phyloP scores from a whole-genome alignment of 495 filamentous ascomycete genomes.

The Margaritispora aquatica region DNA sequence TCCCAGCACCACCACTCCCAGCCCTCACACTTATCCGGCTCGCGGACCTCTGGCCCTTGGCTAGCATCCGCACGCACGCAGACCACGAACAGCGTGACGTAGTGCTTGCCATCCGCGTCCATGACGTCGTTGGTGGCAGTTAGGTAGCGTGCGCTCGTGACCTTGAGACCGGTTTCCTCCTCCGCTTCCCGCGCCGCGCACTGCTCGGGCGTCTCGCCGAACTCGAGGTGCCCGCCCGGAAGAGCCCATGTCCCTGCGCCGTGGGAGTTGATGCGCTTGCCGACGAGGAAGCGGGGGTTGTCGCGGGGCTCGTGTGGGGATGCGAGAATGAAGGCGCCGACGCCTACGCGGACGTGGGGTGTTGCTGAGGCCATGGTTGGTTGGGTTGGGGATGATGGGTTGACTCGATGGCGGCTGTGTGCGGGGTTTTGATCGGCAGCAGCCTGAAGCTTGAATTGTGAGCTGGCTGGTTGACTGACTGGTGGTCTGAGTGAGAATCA shows the following conservation, averaged over 20 bases:
- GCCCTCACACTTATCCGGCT: conserved; percentile 1
- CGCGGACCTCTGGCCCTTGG: neutral
- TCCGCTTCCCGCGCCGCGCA: neutral
- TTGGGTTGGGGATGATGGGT: too few species aligned
- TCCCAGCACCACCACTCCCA: conserved; percentile 3
- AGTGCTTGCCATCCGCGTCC: neutral
- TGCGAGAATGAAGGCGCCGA: conserved; percentile 1
- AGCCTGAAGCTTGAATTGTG: neutral
- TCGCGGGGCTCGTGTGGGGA: neutral
- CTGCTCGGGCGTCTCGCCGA: conserved; percentile 1
- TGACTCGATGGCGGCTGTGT: neutral
- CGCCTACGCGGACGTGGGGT: conserved; percentile 1
- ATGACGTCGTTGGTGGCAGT: conserved; percentile 3
- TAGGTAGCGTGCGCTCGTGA: neutral
- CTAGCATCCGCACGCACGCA: neutral
- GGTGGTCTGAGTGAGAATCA: neutral
- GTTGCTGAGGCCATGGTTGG: neutral
- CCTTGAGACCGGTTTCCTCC: conserved; percentile 2
- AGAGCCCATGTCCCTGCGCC: neutral
- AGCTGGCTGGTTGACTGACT: too few species aligned
- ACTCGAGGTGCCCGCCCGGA: conserved; percentile 1
- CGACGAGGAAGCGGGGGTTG: conserved; percentile 1
- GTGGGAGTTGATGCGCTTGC: conserved; percentile 3
- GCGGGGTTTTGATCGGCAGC: neutral
- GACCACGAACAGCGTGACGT: conserved; percentile 2